These are phyloP conservation scores for Fusarium continuum DNA, from an alignment of 2,329 filamentous ascomycete genomes.

Conservation along the genomic window DNA sequence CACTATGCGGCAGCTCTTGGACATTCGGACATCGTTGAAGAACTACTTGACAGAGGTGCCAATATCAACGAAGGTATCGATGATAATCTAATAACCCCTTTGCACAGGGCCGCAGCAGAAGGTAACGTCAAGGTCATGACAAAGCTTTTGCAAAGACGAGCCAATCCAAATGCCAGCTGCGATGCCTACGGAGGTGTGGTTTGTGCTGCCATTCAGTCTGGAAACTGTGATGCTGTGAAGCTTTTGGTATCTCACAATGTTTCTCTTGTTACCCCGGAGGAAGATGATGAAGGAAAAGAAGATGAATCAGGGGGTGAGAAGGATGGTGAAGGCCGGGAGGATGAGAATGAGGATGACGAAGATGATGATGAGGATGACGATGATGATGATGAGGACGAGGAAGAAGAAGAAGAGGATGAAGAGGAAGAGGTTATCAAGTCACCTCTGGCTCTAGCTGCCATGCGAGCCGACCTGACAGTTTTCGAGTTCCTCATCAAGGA, in stretches of 20 bases:
- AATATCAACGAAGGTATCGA: conserved; percentile 46
- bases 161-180: conserved; percentile 49
- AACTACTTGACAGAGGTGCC: conserved; percentile 21
- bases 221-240: conserved; percentile 52
- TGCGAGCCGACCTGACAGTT: conserved; percentile 51
- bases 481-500: conserved; percentile 53
- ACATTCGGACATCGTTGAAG: conserved; percentile 15
- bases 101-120: conserved; percentile 52
- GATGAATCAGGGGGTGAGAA: conserved; percentile 18
- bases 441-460: conserved; percentile 51
- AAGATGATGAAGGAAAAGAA: conserved; percentile 28
- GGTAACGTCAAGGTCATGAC: conserved; percentile 54
- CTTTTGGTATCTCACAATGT: conserved; percentile 52
- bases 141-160: conserved; percentile 50
- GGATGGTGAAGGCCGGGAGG: neutral
- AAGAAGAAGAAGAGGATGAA: neutral
- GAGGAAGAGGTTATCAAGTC: conserved; percentile 38
- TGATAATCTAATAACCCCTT: conserved; percentile 46
- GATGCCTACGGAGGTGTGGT: conserved; percentile 47
- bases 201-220: conserved; percentile 54
- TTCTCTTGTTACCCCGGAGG: conserved; percentile 42
- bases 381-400: neutral
- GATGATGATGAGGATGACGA: neutral
- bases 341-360: conserved; percentile 16
- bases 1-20: conserved; percentile 26